phyloP scores from a whole-genome alignment of 306 rosid species.

The Malus sieversii region DNA sequence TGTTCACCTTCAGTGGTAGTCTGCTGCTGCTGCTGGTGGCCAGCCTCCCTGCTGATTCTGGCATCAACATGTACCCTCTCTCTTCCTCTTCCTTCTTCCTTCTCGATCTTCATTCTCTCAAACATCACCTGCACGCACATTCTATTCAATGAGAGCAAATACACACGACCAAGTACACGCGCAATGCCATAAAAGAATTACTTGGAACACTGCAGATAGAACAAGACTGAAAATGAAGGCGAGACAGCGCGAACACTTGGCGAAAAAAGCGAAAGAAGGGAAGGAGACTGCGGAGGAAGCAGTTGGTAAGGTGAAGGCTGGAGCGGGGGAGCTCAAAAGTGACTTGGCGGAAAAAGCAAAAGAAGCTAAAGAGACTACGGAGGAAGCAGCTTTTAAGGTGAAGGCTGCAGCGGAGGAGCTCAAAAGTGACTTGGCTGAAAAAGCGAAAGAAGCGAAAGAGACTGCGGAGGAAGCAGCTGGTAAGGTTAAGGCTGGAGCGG shows the following conservation, averaged over 20 bases:
- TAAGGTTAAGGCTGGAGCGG: not conserved
- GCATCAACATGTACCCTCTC: slow-evolving; percentile 29
- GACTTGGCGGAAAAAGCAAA: not conserved
- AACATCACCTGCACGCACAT: slow-evolving; percentile 48
- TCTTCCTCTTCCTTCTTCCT: slow-evolving; percentile 74
- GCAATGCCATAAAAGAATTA: not conserved
- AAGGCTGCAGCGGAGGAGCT: not conserved
- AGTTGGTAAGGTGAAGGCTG: not conserved
- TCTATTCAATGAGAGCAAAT: not conserved
- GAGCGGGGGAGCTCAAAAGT: not conserved
- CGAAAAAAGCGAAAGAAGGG: not conserved
- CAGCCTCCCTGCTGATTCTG: not conserved
- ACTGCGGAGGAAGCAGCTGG: slow-evolving; percentile 3
- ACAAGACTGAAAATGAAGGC: too few relatives aligned
- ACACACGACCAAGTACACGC: not conserved
- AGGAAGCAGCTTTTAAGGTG: not conserved
- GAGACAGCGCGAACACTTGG: too few relatives aligned
- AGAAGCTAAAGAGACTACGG: not conserved
- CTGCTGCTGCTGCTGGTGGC: not conserved
- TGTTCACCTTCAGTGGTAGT: not conserved
- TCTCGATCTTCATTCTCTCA: slow-evolving; percentile 59
- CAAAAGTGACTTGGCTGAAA: not conserved
- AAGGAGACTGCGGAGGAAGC: slow-evolving; percentile 6
- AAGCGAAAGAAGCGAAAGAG: not conserved
- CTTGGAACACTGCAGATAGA: too few relatives aligned